Base-by-base conservation (phyloP, 495 filamentous ascomycete species). In the Immersiella caudata region DNA sequence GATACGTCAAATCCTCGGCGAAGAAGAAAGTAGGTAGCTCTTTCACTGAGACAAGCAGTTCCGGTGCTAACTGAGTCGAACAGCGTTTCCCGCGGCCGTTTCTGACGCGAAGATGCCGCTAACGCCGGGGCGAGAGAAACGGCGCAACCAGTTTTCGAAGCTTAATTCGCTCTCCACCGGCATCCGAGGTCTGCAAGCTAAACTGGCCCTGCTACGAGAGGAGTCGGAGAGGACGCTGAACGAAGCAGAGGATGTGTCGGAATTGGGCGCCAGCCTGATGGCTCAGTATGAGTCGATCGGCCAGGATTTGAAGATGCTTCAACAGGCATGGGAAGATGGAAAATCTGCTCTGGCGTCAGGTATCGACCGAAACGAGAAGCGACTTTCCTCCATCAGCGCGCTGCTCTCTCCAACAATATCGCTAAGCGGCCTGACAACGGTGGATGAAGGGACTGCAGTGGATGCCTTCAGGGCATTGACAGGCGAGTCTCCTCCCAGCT, bases 221-320 rank as follows among this genome's bases (percentile, higher is more conserved):
- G 93, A 97, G 76, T 93, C 92, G 6, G 90, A 91, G 70, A 86
- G 86, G 68, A 86, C 87, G 60, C 80, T 96, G 21, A 89, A 93
- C 70, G 87, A 88, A 69, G 84, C 91, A 7, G 87, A 89, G 54
- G 90, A 95, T 69, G 79, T 91, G 3, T 85, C 86, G 21, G 88
- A 93, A 65, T 84, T 96, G 36, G 92, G 91, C 11, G 81, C 87
- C 2, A 88, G 85, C 62, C 86, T 98, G 26, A 88, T 96, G 79
- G 78, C 88, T 27, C 95, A 97, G 73, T 98, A 98, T 75, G 95
- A 99, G 26, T 93, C 93, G 20, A 94, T 99, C 68, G 95, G 95
- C 7, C 83, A 87, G 54, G 95, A 99, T 75, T 85, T 99, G 36
- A 88, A 88, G 73, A 86, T 85, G 51, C 82, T 99, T 54, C 88